A percentile compares a stretch with the other conserved stretches of the same genome.
These are phyloP conservation scores for Aphanomyces euteiches DNA, from an alignment of 352 stramenopile species.

Conservation along the genomic window DNA sequence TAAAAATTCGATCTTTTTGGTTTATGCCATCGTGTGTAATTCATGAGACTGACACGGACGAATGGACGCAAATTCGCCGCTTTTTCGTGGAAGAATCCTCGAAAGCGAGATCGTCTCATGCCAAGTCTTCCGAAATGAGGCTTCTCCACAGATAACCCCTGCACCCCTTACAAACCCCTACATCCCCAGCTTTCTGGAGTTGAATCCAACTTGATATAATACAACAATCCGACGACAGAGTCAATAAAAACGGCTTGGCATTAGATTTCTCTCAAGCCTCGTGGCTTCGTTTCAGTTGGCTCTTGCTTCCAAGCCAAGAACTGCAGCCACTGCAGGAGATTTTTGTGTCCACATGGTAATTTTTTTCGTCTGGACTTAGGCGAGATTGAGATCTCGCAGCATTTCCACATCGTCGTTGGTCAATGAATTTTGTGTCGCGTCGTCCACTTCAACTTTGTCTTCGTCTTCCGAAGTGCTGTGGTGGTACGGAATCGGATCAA, in stretches of 20 bases:
- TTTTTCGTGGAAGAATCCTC: neutral
- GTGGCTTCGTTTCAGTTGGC: neutral
- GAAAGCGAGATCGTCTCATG: neutral
- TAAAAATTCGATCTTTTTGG: neutral
- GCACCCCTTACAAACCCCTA: too few relatives aligned
- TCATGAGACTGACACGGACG: neutral
- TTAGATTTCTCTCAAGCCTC: neutral
- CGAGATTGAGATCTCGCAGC: constrained; percentile 25
- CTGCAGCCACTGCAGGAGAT: neutral
- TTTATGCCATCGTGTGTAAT: neutral
- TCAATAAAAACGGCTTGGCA: neutral
- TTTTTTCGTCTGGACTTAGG: neutral
- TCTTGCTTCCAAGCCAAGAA: neutral
- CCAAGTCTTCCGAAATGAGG: neutral
- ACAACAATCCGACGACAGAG: neutral
- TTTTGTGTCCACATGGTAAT: neutral
- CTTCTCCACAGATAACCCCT: too few relatives aligned
- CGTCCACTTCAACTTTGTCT: constrained; percentile 1
- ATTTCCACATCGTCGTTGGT: constrained; percentile 28
- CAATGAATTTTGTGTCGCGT: neutral
- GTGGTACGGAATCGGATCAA: constrained; percentile 17
- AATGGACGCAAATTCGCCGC: neutral
- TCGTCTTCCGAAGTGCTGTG: neutral
- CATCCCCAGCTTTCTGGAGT: too few relatives aligned
- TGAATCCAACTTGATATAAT: neutral